Base-by-base conservation (phyloP, 2,329 filamentous ascomycete genomes). In the Aspergillus sojae region DNA sequence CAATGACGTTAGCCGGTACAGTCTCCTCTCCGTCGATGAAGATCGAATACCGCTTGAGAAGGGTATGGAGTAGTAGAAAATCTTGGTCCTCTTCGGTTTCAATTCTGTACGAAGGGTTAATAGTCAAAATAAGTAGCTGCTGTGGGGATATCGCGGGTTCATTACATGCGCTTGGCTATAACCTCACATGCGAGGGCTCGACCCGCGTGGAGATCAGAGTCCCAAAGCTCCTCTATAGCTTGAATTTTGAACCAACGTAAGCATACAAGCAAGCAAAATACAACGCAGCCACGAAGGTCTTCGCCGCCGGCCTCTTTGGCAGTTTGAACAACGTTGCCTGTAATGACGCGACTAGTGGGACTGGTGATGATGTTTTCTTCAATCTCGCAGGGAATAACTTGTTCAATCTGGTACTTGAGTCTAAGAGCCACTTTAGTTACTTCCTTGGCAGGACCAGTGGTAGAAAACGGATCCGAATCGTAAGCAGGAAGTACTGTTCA, bases 361-460 rank as follows among this genome's bases (percentile, higher is more conserved):
- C 85, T 85, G 4, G 91, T 95, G 74, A 99, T 84, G 61, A 86
- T 82, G 5, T 84, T 84, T 74, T 92, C 88, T 62, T 95, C 90
- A 45, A 99, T 84, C 78, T 99, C 95, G 81, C 92, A 97, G 1
- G 94, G 92, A 30, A 99, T 87, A 61, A 93, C 90, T 75, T 93
- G 87, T 78, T 97, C 93, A 71, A 99, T 89, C 70, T 97, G 88
- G 75, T 96, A 93, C 72, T 94, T 96, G 67, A 99, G 84, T 62
- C 93, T 92, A 19, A 99, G 86, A 30, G 94, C 94, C 61, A 96
- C 85, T 75, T 94, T 94, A 65, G 94, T 97, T 65, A 97, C 94
- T 71, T 95, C 90, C 64, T 86, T 83, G 14, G 94, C 84, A 1
- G 92, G 87, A 41, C 94, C 88, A 32, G 91, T 88, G 12, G 91